A percentile compares a stretch with the other conserved stretches of the same genome.
Evolutionary conservation across 1,284 basidiomycete species (phyloP).

Genomic region (Ustilago shanxiensis): DNA sequence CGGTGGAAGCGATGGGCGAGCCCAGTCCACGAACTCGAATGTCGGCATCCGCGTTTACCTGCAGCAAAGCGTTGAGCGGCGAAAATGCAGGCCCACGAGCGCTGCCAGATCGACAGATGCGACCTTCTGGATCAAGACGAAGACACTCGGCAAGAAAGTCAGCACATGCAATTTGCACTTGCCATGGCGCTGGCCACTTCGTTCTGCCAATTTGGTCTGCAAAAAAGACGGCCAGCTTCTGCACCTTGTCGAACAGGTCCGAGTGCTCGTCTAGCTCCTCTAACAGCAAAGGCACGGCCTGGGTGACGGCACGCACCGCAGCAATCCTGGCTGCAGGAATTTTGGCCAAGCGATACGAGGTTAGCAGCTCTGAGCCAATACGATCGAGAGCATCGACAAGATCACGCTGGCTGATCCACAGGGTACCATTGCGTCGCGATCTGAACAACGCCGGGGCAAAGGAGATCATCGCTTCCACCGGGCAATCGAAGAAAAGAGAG

Average conservation of each 20-base stretch:
- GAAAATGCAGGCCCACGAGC: constrained; percentile 14
- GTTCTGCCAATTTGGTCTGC: constrained; percentile 34
- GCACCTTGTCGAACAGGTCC: constrained; percentile 45
- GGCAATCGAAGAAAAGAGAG: constrained; percentile 29
- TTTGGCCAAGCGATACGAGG: constrained; percentile 29
- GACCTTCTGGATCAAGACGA: constrained; percentile 12
- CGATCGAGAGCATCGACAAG: constrained; percentile 41
- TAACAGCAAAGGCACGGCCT: constrained; percentile 26
- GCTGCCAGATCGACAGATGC: constrained; percentile 15
- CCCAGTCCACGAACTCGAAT: constrained; percentile 86
- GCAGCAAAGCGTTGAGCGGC: constrained; percentile 20
- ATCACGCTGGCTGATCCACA: constrained; percentile 42
- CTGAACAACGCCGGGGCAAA: constrained; percentile 30
- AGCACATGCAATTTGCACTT: constrained; percentile 72
- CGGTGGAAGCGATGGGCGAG: constrained; percentile 76
- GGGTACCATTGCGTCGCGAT: constrained; percentile 8
- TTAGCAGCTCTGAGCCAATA: constrained; percentile 41
- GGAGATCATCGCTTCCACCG: constrained; percentile 11
- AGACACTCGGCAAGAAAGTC: constrained; percentile 75
- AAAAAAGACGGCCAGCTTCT: constrained; percentile 38
- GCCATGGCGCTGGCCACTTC: constrained; percentile 42
- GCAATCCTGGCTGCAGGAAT: constrained; percentile 24
- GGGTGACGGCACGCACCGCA: constrained; percentile 19
- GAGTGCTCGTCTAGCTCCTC: constrained; percentile 20
- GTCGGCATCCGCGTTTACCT: constrained; percentile 76